phyloP scores from a whole-genome alignment of 352 stramenopile genomes.

The Pythium rishiriense region DNA sequence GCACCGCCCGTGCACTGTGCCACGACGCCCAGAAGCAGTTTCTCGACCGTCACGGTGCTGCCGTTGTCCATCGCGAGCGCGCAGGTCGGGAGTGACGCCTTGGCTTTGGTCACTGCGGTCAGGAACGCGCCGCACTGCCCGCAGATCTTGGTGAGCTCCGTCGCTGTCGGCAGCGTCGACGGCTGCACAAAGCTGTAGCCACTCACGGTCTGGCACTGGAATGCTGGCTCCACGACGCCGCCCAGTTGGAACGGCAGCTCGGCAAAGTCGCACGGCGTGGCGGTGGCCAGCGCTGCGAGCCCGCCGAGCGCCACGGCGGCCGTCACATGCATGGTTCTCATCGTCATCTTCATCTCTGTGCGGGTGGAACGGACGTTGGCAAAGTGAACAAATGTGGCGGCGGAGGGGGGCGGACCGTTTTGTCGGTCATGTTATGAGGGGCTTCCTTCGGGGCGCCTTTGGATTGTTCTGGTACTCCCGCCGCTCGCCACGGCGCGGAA shows the following conservation, averaged over 20 bases:
- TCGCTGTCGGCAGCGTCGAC: conserved; percentile 17
- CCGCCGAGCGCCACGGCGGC: not conserved
- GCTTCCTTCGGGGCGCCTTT: too few relatives aligned
- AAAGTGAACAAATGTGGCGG: too few relatives aligned
- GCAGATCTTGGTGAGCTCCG: conserved; percentile 22
- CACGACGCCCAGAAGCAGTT: conserved; percentile 17
- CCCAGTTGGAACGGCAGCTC: conserved; percentile 21
- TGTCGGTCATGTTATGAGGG: too few relatives aligned
- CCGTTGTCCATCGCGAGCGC: conserved; percentile 21
- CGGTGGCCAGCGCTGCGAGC: not conserved
- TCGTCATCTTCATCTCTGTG: not conserved
- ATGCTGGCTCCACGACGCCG: conserved; percentile 23
- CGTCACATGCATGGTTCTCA: not conserved
- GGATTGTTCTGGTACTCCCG: too few relatives aligned
- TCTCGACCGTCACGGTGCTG: conserved; percentile 20
- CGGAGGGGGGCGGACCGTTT: too few relatives aligned
- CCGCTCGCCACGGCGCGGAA: too few relatives aligned
- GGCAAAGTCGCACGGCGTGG: conserved; percentile 17
- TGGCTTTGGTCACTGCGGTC: not conserved
- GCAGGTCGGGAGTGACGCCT: conserved; percentile 9
- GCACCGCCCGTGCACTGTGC: conserved; percentile 5
- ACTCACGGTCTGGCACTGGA: conserved; percentile 29
- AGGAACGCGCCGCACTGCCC: conserved; percentile 19
- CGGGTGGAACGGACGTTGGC: too few relatives aligned
- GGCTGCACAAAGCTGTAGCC: conserved; percentile 28